Base-by-base conservation (phyloP, 164 flowering plant species). In the Brasenia schreberi region DNA sequence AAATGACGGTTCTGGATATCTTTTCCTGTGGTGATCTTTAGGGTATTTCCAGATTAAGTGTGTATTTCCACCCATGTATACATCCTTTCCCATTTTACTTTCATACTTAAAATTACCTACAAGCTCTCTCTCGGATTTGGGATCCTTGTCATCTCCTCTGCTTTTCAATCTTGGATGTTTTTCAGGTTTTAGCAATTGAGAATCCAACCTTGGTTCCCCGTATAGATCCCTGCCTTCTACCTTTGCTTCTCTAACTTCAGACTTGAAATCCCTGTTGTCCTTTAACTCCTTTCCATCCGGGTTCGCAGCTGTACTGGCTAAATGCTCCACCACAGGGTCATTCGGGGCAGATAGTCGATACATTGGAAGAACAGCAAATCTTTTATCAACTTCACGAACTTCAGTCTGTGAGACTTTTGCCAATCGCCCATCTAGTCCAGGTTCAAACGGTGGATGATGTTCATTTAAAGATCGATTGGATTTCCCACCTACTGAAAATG, bases 401-500 rank as follows among this genome's bases (percentile, higher is more conserved):
- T 89, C 98, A 60, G 69, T 74, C 59, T 94, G 73, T 5, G 83
- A 81, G 65, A 78, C 63, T 80, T 87, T 90, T 11, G 83, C 78
- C 65, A 78, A 52, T 52, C 93, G 82, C 49, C 81, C 74, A 69
- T 89, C 96, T 52, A 74, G 80, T 49, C 73, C 79, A 61, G 69
- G 43, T 45, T 86, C 88, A 70, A 68, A 71, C 23, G 83, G 68
- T 7, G 65, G 70, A 64, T 79, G 86, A 65, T 77, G 74, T 6
- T 84, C 90, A 67, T 42, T 77, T 6, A 81, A 71, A 14, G 82
- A 64, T 14, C 79, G 62, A 17, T 64, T 19, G 52, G 73, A 64
- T 73, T 80, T 79, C 6, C 70, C 73, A 33, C 73, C n/a, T 14
- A 62, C 76, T 27, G 83, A 69, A 69, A 70, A 72, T 3, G 67